Evolutionary conservation across 148 eudicot genomes (phyloP).

Genomic region (Fagopyrum homotropicum): DNA sequence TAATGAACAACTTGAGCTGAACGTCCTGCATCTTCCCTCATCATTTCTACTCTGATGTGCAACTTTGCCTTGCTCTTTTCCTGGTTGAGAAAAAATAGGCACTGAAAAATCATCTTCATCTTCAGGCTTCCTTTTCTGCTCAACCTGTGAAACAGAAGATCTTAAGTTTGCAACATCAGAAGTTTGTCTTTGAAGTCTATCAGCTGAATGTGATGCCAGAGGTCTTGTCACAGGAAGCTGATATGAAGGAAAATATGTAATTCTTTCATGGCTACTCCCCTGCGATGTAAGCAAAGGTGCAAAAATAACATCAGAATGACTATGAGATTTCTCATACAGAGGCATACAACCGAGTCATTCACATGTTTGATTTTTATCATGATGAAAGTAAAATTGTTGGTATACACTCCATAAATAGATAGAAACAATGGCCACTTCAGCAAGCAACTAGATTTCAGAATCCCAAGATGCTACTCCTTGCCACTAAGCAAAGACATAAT

Average conservation of each 20-base stretch:
- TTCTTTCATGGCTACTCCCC: conserved; percentile 43
- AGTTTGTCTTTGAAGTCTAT: conserved; percentile 28
- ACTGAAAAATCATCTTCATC: conserved; percentile 79
- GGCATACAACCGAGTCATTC: neutral
- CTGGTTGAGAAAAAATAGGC: conserved; percentile 60
- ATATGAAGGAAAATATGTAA: conserved; percentile 33
- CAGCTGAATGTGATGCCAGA: conserved; percentile 26
- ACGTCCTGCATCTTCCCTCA: conserved; percentile 7
- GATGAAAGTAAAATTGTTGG: neutral
- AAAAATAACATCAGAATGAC: neutral
- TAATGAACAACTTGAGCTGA: conserved; percentile 15
- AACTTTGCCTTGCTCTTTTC: conserved; percentile 19
- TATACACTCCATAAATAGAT: neutral
- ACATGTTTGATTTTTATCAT: neutral
- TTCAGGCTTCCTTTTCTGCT: conserved; percentile 25
- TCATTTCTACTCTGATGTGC: conserved; percentile 2
- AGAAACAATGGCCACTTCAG: neutral
- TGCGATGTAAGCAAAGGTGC: conserved; percentile 22
- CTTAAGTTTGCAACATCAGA: conserved; percentile 29
- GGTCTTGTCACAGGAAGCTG: conserved; percentile 18
- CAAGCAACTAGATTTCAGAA: neutral
- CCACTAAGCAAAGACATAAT: neutral
- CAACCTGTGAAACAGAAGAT: conserved; percentile 24
- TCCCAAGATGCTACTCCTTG: neutral
- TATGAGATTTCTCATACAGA: conserved; percentile 2